Evolutionary conservation across 257 asterid genomes (phyloP), one percentile per base, ranked within the genome.

Genomic region (Lycium ferocissimum): DNA sequence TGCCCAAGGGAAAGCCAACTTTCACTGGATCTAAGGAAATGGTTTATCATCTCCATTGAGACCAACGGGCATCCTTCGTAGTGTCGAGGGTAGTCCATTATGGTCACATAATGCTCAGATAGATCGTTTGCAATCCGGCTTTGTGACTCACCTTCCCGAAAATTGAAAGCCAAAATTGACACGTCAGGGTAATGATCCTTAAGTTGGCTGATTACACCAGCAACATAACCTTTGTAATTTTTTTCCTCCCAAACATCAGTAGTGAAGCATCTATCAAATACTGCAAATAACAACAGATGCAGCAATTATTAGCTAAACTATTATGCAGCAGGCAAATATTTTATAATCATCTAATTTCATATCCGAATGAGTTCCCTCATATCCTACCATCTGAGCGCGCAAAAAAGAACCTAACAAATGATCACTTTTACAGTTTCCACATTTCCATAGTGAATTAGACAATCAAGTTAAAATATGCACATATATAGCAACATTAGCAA

Each of bases 211-310:
- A 93, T 79, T n/a, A 91, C 63, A 22, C 87, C 87, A 49, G 88
- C 88, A 26, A 90, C 88, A 53, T 91, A 88, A 45, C 45, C 88
- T 79, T 84, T 87, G 71, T 89, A 92, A 83, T 90, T 91, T 6
- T 84, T 84, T 10, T 87, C 89, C 54, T 89, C 90, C 82, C 84
- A 22, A 22, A 63, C 85, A 86, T 91, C 85, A 45, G 88, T 72
- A 51, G 94, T 85, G 69, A 93, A 93, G 89, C 98, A 90, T 90
- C 94, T 90, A 86, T 92, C 92, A 37, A 93, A 94, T 45, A 94
- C 98, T 94, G 85, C 91, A 90, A 79, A 80, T 22, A 76, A 51
- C 45, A 22, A 51, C 14, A 76, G 45, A 76, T 73, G 81, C 67
- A n/a, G 81, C 67, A n/a, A 35, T 49, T 78, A 20, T 17, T 11